Base-by-base conservation (phyloP, 805 yeast species). In the Zygosaccharomyces bailii region DNA sequence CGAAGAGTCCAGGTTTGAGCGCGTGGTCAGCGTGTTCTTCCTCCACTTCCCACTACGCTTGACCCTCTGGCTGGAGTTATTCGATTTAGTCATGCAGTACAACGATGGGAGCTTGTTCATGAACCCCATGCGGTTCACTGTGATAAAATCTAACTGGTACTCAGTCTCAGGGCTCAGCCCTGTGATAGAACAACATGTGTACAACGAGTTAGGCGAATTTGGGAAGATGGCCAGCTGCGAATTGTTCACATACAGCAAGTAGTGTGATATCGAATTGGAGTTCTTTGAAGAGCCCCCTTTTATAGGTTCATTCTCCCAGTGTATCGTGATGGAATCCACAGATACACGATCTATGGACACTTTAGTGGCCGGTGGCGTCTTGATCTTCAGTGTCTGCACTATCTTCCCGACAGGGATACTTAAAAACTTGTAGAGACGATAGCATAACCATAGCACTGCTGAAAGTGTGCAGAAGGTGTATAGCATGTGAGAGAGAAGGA, bases 251-350 rank as follows among this genome's bases (percentile, higher is more conserved):
- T 61, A 64, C 31, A 64, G 43, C 8, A 61, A 23, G 45, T 56
- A 64, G 44, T 59, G 64, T 5, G 66, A 57, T 7, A 63, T 59
- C 16, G 50, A 44, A 21, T 50, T 45, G 36, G 19, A 19, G 25
- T 37, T 42, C 23, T 30, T 21, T 16, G 45, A 23, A 17, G 32
- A 31, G 10, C 30, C 43, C 8, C 34, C 17, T 5, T 21, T 29
- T 5, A 35, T 14, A 10, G 58, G 57, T 41, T 63, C 65, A 44
- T 64, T 64, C 44, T 64, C 68, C 68, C 68, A 64, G 49, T 63
- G 66, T 10, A 64, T 45, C 2, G 66, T 59, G 5, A 64, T 54
- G 1, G 65, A 53, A 30, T 52, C 50, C 13, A 44, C 46, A 4
- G 63, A 50, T n/a, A 64, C 56, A 32, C 51, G 57, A 45, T 64